Base-by-base conservation (phyloP, 768 basidiomycete genomes). In the Rubroboletus pulcherrimus region DNA sequence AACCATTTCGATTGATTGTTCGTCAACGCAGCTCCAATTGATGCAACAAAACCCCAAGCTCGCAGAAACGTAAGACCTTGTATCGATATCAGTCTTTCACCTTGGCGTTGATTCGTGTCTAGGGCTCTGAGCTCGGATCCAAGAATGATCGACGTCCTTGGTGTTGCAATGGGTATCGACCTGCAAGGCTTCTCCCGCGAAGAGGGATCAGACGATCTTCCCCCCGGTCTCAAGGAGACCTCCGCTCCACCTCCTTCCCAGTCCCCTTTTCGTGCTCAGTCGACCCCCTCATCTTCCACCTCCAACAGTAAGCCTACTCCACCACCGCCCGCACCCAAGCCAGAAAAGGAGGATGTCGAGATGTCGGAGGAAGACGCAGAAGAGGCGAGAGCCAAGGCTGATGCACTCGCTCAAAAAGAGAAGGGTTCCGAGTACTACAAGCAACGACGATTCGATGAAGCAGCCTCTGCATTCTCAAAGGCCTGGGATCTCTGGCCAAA, bases 401-500 rank as follows among this genome's bases (percentile, higher is more conserved):
- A 86, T 52, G 92, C 95, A 0, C 81, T 89, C 65, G 84, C 79
- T 29, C 81, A 86, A 57, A 98, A 98, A 78, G 81, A 84, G 60
- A 78, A 82, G 44, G 95, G 94, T 49, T 75, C 79, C 54, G 85
- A 83, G 40, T 84, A 87, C 7, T 98, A 98, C 79, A 95, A 93
- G 79, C 84, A 86, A 64, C 82, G 90, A 57, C 79, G 88, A 43
- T 92, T 98, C 62, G 83, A 80, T 29, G 81, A 83, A 56, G 96
- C 97, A 19, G 82, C 83, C 46, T 76, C 77, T 54, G 78, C 82
- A 59, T 99, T 91, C 76, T 73, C 82, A 62, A 84, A 87, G 66
- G 97, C 97, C 5, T 98, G 95, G 94, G 92, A 96, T 57, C 66
- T 82, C 17, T 95, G 86, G 82, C 92, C 93, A 29, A 90, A 96